Evolutionary conservation across 2,329 filamentous ascomycete species (phyloP).

Genomic region (Alternaria arborescens): DNA sequence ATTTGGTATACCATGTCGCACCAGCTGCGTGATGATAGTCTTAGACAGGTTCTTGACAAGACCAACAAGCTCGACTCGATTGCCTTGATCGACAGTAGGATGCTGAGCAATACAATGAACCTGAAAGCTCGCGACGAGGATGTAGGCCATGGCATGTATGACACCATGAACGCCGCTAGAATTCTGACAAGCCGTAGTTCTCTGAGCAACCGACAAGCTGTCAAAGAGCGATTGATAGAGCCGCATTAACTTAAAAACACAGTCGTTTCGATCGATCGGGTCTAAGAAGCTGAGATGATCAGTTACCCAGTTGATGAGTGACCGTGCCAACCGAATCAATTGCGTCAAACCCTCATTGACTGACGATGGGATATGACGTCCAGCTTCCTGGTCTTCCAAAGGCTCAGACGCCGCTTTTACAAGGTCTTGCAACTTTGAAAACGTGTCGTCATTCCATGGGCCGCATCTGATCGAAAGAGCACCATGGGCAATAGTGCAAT

Average conservation of each 20-base stretch:
- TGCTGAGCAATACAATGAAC: slow-evolving; percentile 44
- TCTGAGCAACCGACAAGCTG: slow-evolving; percentile 27
- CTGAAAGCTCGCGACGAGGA: slow-evolving; percentile 44
- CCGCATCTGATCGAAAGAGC: slow-evolving; percentile 56
- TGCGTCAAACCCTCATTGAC: slow-evolving; percentile 11
- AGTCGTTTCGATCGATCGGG: slow-evolving; percentile 61
- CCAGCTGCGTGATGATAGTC: slow-evolving; percentile 49
- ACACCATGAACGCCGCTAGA: neutral
- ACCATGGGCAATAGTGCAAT: slow-evolving; percentile 50
- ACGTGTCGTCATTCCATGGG: slow-evolving; percentile 65
- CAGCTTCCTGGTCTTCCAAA: slow-evolving; percentile 1
- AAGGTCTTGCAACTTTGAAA: slow-evolving; percentile 46
- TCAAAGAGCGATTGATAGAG: slow-evolving; percentile 50
- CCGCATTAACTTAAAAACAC: slow-evolving; percentile 54
- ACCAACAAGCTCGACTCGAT: slow-evolving; percentile 29
- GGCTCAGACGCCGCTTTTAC: slow-evolving; percentile 17
- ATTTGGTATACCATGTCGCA: slow-evolving; percentile 43
- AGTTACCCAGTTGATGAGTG: slow-evolving; percentile 60
- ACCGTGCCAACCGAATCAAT: slow-evolving; percentile 49
- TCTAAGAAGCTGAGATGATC: slow-evolving; percentile 62
- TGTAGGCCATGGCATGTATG: slow-evolving; percentile 36
- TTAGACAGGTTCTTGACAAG: slow-evolving; percentile 49
- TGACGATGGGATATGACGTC: neutral
- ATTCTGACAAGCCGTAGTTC: neutral
- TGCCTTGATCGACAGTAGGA: slow-evolving; percentile 21